Evolutionary conservation across 129 eudicot species (phyloP), one percentile per base, ranked within the genome.

Genomic region (Pseudognaphalium luteoalbum): DNA sequence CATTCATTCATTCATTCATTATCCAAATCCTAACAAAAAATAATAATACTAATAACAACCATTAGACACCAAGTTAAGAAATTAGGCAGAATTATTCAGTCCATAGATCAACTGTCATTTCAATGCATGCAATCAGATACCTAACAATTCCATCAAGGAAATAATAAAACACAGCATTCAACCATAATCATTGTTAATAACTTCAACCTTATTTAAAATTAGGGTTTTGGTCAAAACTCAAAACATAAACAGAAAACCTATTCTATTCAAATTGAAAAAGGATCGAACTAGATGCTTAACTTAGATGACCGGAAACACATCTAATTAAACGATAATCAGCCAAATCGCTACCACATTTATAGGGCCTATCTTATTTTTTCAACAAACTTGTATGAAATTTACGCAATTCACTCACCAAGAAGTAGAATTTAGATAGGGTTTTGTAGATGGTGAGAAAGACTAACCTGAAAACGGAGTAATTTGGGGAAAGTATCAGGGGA

Each of bases 161-260:
- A 47, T 3, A 47, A 47, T 47, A 47, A 47, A 67, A 67, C 10
- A 29, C 30, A 52, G 59, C 25, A 76, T 37, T 34, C 32, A 16
- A 66, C 66, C 50, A 11, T 17, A 42, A 63, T 10, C 71, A 44
- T 44, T 58, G 0, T 11, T 68, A 17, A 17, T 44, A 75, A 47
- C 50, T 72, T 41, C 9, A 10, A 41, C 47, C 47, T 9, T 7
- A 67, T 59, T 20, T n/a, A 61, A 67, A 51, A 22, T 15, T 71
- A 79, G 82, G 82, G 82, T 79, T 79, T 47, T 65, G 7, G 17
- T 35, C 29, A 70, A 60, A 71, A 61, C 19, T 25, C 82, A 56
- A n/a, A 56, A 35, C 16, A 70, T 11, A 78, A 56, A 63, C 54
- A 12, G 15, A 51, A 3, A n/a, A 71, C 25, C 81, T 58, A n/a